phyloP scores from a whole-genome alignment of 768 basidiomycete genomes.

The Tylopilus cervinicoccineus region DNA sequence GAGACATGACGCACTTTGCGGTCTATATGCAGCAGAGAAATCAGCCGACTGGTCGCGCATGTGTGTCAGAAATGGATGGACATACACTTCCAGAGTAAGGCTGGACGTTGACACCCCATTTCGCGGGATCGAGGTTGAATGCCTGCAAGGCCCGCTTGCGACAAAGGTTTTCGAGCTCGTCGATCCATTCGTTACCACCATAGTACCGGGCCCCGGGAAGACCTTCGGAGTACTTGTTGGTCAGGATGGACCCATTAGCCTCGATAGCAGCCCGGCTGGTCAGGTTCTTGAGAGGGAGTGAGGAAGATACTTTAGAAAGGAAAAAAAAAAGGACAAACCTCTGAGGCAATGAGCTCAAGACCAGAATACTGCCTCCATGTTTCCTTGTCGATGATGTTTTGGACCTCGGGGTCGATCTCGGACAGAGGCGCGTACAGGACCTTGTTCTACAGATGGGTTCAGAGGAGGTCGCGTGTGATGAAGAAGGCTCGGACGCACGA shows the following conservation, averaged over 20 bases:
- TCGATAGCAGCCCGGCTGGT: constrained; percentile 95
- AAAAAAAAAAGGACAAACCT: constrained; percentile 49
- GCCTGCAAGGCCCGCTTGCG: constrained; percentile 94
- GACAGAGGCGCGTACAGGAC: constrained; percentile 82
- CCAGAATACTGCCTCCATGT: constrained; percentile 98
- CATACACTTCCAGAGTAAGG: constrained; percentile 91
- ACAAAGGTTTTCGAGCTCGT: constrained; percentile 92
- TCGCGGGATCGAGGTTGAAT: constrained; percentile 87
- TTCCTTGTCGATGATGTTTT: constrained; percentile 98
- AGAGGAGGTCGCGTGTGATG: not conserved
- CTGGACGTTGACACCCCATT: constrained; percentile 99
- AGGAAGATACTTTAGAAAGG: not conserved
- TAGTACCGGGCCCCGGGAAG: constrained; percentile 97
- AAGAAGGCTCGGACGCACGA: constrained; percentile 39
- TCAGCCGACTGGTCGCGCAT: constrained; percentile 11
- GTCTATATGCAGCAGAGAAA: constrained; percentile 45
- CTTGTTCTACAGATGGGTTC: constrained; percentile 65
- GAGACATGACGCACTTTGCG: constrained; percentile 63
- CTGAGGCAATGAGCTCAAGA: constrained; percentile 97
- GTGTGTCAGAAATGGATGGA: constrained; percentile 13
- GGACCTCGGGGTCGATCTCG: constrained; percentile 90
- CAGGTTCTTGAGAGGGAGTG: constrained; percentile 62
- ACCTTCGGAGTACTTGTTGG: constrained; percentile 99
- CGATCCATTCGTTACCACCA: constrained; percentile 96
- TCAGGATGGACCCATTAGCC: constrained; percentile 97